Evolutionary conservation across 202 grass and related monocot species (phyloP).

Genomic region (Setaria italica): DNA sequence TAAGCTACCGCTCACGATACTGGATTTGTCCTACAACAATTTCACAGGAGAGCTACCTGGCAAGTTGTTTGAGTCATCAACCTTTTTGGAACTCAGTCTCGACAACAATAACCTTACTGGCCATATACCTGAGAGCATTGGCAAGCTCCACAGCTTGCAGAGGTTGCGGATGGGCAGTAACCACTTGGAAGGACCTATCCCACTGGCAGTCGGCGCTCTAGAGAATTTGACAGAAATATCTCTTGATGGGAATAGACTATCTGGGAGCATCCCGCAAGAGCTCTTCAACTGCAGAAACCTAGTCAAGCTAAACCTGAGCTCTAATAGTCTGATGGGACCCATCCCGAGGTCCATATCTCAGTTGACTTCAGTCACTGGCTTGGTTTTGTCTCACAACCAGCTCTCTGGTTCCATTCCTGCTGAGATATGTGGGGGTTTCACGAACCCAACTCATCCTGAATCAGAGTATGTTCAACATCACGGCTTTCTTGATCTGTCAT

Average conservation of each 20-base stretch:
- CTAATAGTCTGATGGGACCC: constrained; percentile 58
- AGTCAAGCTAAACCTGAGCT: constrained; percentile 68
- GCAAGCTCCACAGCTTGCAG: constrained; percentile 45
- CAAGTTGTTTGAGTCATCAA: constrained; percentile 64
- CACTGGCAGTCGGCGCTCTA: constrained; percentile 52
- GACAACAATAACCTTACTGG: constrained; percentile 62
- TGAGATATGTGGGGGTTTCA: constrained; percentile 66
- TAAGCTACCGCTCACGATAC: constrained; percentile 55
- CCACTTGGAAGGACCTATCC: constrained; percentile 65
- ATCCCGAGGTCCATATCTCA: constrained; percentile 65
- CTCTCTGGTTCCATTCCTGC: constrained; percentile 70
- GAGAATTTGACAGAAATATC: constrained; percentile 63
- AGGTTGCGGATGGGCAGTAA: constrained; percentile 66
- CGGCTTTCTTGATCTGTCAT: constrained; percentile 73
- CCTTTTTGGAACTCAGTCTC: constrained; percentile 59
- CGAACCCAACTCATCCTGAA: constrained; percentile 43
- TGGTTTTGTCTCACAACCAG: constrained; percentile 73
- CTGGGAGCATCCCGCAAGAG: constrained; percentile 66
- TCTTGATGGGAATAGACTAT: constrained; percentile 71
- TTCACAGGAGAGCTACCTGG: constrained; percentile 61
- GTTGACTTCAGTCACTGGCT: constrained; percentile 64
- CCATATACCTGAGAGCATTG: constrained; percentile 58
- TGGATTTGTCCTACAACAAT: constrained; percentile 72
- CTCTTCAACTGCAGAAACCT: constrained; percentile 82
- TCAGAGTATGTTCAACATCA: constrained; percentile 68